Base-by-base conservation (phyloP, 768 basidiomycete genomes). In the Tephrocybe sp. region DNA sequence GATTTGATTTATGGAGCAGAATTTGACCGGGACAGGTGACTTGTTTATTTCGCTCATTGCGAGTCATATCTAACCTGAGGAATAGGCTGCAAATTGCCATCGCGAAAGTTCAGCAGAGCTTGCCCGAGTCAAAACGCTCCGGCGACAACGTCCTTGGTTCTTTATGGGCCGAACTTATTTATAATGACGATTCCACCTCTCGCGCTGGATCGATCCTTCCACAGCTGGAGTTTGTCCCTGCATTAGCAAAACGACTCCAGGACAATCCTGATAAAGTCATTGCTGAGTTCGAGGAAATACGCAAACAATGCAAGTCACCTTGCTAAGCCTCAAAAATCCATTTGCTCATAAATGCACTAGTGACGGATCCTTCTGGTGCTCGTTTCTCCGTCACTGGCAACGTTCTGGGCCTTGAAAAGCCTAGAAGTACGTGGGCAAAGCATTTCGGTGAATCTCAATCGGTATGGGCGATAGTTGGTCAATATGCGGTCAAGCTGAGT, bases 351-450 rank as follows among this genome's bases (percentile, higher is more conserved):
- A 49, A 23, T 41, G 19, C 4, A 2, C 3, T 53, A 98, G 93
- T 97, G 55, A 88, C 85, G 11, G 75, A 89, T 54, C 90, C 96
- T 3, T 78, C 83, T 16, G 89, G 85, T 36, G 75, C 94, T 17
- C 84, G 97, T 34, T 88, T 99, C 64, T 89, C 91, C 1, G 88
- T 98, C 9, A 82, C 86, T n/a, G 97, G 97, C 10, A 85, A 97
- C 60, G 73, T 99, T 38, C 60, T 96, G 31, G 66, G 68, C 32
- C 64, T 98, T 31, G 60, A 75, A 14, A 74, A 83, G 14, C 96
- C 97, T 2, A 79, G 87, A 40, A 85, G 83, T 46, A 73, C 79
- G 1, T 93, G 91, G 84, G 74, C 65, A 11, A 81, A 85, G 56
- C 77, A 89, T 64, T 95, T 98, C 65, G 61, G 68, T 4, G 55